A percentile compares a stretch with the other conserved stretches of the same genome.
phyloP scores from a whole-genome alignment of 345 rosid species.

The Ricinus communis region DNA sequence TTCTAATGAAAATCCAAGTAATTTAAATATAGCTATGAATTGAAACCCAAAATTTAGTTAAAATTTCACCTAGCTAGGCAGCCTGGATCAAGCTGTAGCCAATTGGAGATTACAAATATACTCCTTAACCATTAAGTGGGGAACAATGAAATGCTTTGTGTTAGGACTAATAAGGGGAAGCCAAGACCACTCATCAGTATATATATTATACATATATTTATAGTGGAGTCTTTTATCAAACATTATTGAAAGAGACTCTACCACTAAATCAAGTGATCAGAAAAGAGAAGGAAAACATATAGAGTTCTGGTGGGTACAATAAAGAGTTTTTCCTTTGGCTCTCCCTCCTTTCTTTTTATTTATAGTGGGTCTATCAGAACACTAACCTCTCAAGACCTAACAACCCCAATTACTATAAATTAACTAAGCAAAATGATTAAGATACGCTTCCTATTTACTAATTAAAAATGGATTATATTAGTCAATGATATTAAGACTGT shows the following conservation, averaged over 20 bases:
- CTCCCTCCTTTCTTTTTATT: no score
- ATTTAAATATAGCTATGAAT: no score
- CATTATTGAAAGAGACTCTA: slow-evolving; percentile 24
- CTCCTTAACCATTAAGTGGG: slow-evolving; percentile 30
- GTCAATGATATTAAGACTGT: slow-evolving; percentile 10
- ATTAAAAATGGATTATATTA: neutral
- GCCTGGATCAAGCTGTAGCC: neutral
- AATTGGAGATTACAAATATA: neutral
- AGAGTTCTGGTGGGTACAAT: neutral
- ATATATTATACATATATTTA: no score
- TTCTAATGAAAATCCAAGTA: no score
- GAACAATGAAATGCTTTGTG: slow-evolving; percentile 28
- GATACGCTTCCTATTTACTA: neutral
- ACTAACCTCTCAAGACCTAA: slow-evolving; percentile 17
- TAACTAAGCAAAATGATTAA: neutral
- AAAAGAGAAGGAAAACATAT: neutral
- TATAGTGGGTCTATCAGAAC: slow-evolving; percentile 18
- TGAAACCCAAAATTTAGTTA: no score
- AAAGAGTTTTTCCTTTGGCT: neutral
- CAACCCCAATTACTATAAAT: slow-evolving; percentile 1
- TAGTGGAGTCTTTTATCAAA: slow-evolving; percentile 25
- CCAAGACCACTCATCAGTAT: slow-evolving; percentile 22
- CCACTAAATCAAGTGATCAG: slow-evolving; percentile 22
- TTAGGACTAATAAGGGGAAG: slow-evolving; percentile 22
- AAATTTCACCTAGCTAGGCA: no score